A percentile compares a stretch with the other conserved stretches of the same genome.
Conservation (phyloP, 192 early-diverging fungal genomes). For the Coemansia sp. region DNA sequence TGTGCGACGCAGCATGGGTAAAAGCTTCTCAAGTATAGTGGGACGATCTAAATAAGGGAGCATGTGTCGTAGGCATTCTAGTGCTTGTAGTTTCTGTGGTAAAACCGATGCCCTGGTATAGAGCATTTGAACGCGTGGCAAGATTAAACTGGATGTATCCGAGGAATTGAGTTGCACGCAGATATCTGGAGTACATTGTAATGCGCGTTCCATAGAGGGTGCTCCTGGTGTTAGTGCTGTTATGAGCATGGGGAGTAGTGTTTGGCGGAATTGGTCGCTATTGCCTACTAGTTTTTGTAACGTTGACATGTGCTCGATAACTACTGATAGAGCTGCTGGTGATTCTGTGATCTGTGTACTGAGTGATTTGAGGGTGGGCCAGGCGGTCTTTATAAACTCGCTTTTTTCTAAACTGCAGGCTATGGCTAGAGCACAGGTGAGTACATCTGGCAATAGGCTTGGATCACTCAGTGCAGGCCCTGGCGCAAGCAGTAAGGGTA, state of each 20-base stretch:
- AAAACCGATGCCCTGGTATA: conserved; percentile 56
- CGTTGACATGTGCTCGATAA: too few species aligned
- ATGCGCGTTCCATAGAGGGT: neutral
- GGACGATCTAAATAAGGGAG: conserved; percentile 64
- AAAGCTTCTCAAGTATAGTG: conserved; percentile 66
- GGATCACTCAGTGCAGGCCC: conserved; percentile 78
- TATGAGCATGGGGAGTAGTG: too few species aligned
- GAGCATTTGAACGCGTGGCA: neutral
- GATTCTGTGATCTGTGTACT: conserved; percentile 54
- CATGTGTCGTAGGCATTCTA: conserved; percentile 67
- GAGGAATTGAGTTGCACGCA: neutral
- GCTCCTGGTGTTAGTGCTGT: neutral
- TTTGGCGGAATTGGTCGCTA: too few species aligned
- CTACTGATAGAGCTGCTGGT: too few species aligned
- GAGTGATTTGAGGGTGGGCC: conserved; percentile 67
- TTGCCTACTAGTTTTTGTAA: too few species aligned
- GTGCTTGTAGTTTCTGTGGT: conserved; percentile 66
- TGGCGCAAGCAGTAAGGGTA: conserved; percentile 66
- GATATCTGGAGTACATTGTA: neutral
- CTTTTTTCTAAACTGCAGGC: conserved; percentile 62
- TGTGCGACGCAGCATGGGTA: conserved; percentile 74
- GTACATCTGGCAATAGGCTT: conserved; percentile 62
- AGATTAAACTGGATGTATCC: too few species aligned
- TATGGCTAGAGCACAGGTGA: conserved; percentile 76
- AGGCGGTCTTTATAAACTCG: conserved; percentile 65